Percentiles rank a stretch among this genome's conserved stretches.
These are phyloP conservation scores for Jaltomata sinuosa DNA, from an alignment of 257 asterid genomes.

Conservation along the genomic window DNA sequence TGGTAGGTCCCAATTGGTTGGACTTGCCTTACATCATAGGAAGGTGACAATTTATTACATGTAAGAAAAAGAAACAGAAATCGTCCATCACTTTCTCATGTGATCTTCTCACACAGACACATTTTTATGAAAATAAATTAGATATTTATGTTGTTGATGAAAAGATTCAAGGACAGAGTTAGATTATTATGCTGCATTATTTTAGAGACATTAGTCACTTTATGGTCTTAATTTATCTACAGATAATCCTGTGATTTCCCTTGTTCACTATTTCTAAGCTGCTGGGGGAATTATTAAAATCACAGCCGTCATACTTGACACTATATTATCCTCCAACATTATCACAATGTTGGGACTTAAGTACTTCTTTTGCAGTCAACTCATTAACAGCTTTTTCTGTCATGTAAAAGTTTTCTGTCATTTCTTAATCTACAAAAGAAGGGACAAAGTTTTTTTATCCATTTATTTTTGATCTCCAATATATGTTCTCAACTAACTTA, in stretches of 20 bases:
- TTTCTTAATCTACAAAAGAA: not conserved
- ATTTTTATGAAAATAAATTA: not conserved
- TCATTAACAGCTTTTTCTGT: not conserved
- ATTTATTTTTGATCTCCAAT: not conserved
- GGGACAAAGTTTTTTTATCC: not conserved
- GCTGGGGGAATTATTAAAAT: not conserved
- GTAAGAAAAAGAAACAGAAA: slow-evolving; percentile 11
- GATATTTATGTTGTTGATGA: not conserved
- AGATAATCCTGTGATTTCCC: not conserved
- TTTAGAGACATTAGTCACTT: not conserved
- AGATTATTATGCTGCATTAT: slow-evolving; percentile 4
- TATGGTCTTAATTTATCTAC: not conserved
- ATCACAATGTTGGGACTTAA: not conserved
- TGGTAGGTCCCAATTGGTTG: slow-evolving; percentile 44
- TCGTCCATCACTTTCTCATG: slow-evolving; percentile 48
- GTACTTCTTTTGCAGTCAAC: not conserved
- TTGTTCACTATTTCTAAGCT: slow-evolving; percentile 4
- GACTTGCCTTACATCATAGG: slow-evolving; percentile 26
- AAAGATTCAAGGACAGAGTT: not conserved
- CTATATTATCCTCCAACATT: not conserved
- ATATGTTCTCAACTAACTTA: not conserved
- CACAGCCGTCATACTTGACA: not conserved
- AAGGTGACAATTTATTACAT: slow-evolving; percentile 24
- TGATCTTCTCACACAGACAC: slow-evolving; percentile 28
- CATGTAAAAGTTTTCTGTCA: not conserved